phyloP scores from a whole-genome alignment of 176 grass and related monocot genomes.

The Coix lacrymajobi region DNA sequence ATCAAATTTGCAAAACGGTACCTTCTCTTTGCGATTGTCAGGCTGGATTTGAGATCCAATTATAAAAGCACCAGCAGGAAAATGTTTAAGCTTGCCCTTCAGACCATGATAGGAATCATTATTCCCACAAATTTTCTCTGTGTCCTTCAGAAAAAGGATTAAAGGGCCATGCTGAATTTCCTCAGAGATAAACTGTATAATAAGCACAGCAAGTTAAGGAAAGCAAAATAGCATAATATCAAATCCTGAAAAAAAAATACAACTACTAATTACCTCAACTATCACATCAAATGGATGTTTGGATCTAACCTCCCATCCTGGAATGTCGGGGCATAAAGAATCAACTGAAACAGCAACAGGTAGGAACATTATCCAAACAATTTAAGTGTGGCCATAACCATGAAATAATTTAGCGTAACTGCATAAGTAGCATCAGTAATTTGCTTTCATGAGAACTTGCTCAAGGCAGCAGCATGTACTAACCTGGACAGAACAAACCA shows the following conservation, averaged over 20 bases:
- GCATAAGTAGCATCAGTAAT: background rate
- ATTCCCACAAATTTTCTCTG: conserved; percentile 75
- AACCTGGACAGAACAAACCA: conserved; percentile 95
- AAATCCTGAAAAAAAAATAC: conserved; percentile 16
- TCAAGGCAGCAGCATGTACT: conserved; percentile 29
- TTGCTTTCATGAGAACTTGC: conserved; percentile 9
- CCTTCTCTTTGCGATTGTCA: conserved; percentile 86
- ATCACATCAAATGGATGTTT: conserved; percentile 78
- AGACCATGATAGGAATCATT: conserved; percentile 63
- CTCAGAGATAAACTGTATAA: conserved; percentile 72
- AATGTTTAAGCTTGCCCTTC: conserved; percentile 70
- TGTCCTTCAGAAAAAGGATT: conserved; percentile 86
- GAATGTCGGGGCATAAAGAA: conserved; percentile 61
- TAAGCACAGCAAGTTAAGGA: conserved; percentile 27
- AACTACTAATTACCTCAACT: conserved; percentile 52
- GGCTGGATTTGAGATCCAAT: conserved; percentile 78
- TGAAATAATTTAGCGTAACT: background rate
- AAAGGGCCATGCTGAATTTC: conserved; percentile 73
- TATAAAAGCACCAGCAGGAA: conserved; percentile 74
- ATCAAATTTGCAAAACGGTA: conserved; percentile 2
- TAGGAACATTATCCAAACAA: conserved; percentile 9
- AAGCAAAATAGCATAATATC: conserved; percentile 3
- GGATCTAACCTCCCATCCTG: conserved; percentile 74
- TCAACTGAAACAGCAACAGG: conserved; percentile 56
- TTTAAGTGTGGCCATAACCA: conserved; percentile 22